Base-by-base conservation (phyloP, 345 rosid genomes). In the Dipteronia sinensis region DNA sequence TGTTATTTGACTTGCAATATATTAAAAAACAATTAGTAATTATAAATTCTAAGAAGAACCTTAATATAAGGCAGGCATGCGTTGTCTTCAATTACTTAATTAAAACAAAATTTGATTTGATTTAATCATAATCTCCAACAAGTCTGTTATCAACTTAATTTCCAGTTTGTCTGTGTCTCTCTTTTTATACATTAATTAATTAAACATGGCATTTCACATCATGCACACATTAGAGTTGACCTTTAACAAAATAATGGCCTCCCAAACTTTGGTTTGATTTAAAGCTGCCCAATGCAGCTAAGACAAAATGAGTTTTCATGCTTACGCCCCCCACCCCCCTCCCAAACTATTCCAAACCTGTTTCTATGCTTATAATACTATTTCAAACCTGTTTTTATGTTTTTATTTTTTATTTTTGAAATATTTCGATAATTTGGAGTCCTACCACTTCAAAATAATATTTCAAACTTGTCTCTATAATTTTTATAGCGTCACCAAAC, bases 31-130 rank as follows among this genome's bases (percentile, higher is more conserved):
- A 3, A 15, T 20, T 51, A 53, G 38, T 10, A 49, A 58, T 58
- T 59, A 20, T 59, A 13, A 49, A 27, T 61, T 16, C 6, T 1
- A 38, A 56, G 65, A 40, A 1, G 49, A 16, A n/a, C n/a, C n/a
- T 49, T 19, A n/a, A 56, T 56, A 20, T 56, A 56, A 20, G 65
- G 31, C 15, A 65, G 31, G 78, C 78, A 71, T 75, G 78, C 65
- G 69, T 10, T 29, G 20, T 46, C 53, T 15, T 59, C 62, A 13
- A 49, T 49, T 49, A 13, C 55, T 49, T 49, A 13, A 49, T 49
- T n/a, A n/a, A 56, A 56, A 56, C 25, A 56, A 56, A 56, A n/a
- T 56, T 56, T 20, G 23, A n/a, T 56, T 56, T 56, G 62, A 56
- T 56, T 56, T 4, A 49, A 11, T 49, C 55, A 49, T 49, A 13